Evolutionary conservation across 768 basidiomycete species (phyloP).

Genomic region (Leucosporidium creatinivorum): DNA sequence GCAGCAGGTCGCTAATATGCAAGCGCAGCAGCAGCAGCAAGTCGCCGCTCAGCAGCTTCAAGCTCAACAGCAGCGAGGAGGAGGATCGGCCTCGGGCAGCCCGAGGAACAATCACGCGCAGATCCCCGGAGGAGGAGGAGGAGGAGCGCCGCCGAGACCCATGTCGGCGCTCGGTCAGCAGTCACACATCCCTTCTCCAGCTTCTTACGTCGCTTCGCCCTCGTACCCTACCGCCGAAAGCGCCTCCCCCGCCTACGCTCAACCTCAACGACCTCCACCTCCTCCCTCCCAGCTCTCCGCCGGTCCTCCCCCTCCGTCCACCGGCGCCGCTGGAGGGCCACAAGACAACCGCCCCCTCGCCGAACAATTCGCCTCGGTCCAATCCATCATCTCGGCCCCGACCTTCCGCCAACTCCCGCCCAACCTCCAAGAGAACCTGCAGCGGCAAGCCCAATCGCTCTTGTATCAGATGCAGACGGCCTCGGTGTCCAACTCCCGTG

Average conservation of each 20-base stretch:
- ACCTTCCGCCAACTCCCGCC: slow-evolving; percentile 18
- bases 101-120: background rate
- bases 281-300: background rate
- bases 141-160: background rate
- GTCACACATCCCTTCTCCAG: background rate
- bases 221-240: background rate
- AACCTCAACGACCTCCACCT: background rate
- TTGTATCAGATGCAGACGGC: slow-evolving; percentile 18
- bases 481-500: background rate
- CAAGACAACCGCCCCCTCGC: background rate
- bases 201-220: background rate
- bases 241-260: background rate
- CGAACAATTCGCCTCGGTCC: slow-evolving; percentile 18
- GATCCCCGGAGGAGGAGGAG: background rate
- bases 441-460: slow-evolving; percentile 15
- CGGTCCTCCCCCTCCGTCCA: background rate
- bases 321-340: background rate
- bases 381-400: slow-evolving; percentile 14
- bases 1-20: slow-evolving; percentile 16
- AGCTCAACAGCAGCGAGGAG: background rate
- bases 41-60: background rate
- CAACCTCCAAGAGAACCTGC: slow-evolving; percentile 16
- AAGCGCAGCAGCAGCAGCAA: slow-evolving; percentile 15
- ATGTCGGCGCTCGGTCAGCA: slow-evolving; percentile 3
- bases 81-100: background rate